Percentiles rank a stretch among this genome's conserved stretches.
Evolutionary conservation across 129 eudicot genomes (phyloP).

Genomic region (Centrapalus pauciflorus): DNA sequence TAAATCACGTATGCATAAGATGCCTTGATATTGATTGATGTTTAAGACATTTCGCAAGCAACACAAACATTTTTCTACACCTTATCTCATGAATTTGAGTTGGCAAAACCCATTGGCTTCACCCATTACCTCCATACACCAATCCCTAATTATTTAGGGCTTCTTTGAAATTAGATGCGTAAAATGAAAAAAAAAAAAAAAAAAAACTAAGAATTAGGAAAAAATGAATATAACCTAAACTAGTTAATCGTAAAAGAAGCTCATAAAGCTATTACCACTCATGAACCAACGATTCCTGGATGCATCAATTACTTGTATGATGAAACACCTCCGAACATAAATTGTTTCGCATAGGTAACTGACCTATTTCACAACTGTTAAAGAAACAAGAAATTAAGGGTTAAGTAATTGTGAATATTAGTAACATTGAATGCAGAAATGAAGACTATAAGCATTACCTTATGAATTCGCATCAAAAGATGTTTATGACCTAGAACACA

Average conservation of each 20-base stretch:
- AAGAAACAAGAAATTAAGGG: neutral
- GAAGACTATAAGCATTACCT: neutral
- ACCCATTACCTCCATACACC: neutral
- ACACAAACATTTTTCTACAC: no score
- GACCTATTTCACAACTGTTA: constrained; percentile 1
- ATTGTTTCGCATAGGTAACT: constrained; percentile 5
- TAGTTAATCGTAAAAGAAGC: neutral
- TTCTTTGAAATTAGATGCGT: neutral
- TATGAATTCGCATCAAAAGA: neutral
- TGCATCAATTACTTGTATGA: constrained; percentile 2
- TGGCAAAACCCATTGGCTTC: neutral
- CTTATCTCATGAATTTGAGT: constrained; percentile 5
- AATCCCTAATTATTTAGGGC: neutral
- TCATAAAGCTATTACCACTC: constrained; percentile 7
- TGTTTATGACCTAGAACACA: neutral
- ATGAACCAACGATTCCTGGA: neutral
- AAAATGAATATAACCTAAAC: neutral
- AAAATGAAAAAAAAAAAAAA: neutral
- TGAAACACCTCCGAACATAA: neutral
- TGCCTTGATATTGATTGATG: neutral
- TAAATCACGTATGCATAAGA: no score
- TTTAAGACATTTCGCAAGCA: neutral
- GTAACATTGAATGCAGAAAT: neutral
- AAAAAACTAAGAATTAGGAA: no score
- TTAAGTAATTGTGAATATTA: neutral